Evolutionary conservation across 73 alveolate species (phyloP).

Genomic region (Loxodes magnus): DNA sequence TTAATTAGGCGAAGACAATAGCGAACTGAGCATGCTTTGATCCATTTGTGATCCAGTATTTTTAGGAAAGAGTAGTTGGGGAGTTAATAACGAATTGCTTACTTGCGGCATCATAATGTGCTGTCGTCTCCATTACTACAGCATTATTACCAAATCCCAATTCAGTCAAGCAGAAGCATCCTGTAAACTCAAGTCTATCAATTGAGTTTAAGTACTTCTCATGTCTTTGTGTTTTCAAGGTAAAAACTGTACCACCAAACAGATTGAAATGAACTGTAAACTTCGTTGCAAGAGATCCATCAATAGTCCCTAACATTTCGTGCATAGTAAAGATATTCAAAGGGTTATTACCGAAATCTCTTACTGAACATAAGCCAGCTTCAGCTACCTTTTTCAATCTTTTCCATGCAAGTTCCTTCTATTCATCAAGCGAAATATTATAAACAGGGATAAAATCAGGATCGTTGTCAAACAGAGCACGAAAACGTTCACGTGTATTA

Average conservation of each 20-base stretch:
- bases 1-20: constrained; percentile 33
- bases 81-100: constrained; percentile 28
- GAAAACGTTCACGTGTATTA: neutral
- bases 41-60: constrained; percentile 49
- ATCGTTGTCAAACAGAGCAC: constrained; percentile 5
- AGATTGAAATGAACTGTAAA: constrained; percentile 36
- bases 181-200: constrained; percentile 24
- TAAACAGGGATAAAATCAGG: constrained; percentile 20
- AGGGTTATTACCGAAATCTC: constrained; percentile 30
- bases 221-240: constrained; percentile 20
- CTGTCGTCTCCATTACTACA: constrained; percentile 38
- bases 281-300: constrained; percentile 34
- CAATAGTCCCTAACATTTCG: constrained; percentile 24
- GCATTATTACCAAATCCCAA: constrained; percentile 53
- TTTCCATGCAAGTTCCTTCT: constrained; percentile 17
- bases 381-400: constrained; percentile 20
- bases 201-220: constrained; percentile 2
- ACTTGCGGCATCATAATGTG: constrained; percentile 19
- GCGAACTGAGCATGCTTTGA: constrained; percentile 35
- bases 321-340: constrained; percentile 28
- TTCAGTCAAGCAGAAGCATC: constrained; percentile 52
- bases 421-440: constrained; percentile 15
- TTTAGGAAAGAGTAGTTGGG: constrained; percentile 27
- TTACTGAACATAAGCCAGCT: constrained; percentile 15
- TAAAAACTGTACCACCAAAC: constrained; percentile 38